Evolutionary conservation across 805 yeast species (phyloP).

Genomic region (Ogataea paradorogensis): DNA sequence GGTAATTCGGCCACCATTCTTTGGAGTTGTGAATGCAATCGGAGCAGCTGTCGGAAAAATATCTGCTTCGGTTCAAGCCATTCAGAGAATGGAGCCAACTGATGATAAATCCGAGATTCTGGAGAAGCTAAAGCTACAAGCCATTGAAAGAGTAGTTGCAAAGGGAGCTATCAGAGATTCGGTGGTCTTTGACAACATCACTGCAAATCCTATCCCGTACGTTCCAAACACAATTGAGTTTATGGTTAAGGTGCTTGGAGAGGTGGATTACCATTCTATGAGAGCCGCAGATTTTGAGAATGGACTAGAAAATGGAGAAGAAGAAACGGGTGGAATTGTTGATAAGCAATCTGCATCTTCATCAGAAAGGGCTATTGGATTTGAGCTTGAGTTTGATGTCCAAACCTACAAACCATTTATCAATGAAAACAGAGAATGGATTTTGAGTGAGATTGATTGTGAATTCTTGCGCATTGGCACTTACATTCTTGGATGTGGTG

Average conservation of each 20-base stretch:
- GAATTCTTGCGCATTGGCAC: conserved; percentile 40
- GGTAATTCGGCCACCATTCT: conserved; percentile 39
- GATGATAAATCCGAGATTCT: conserved; percentile 12
- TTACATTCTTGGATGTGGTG: conserved; percentile 47
- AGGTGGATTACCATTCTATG: conserved; percentile 36
- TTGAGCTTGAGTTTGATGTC: conserved; percentile 24
- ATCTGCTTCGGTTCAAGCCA: conserved; percentile 27
- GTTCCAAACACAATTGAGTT: conserved; percentile 34
- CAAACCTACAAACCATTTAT: conserved; percentile 9
- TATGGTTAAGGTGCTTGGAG: conserved; percentile 40
- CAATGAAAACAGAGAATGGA: conserved; percentile 33
- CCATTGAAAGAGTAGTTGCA: conserved; percentile 17
- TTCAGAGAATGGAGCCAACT: conserved; percentile 6
- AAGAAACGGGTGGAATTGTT: conserved; percentile 11
- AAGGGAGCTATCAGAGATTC: conserved; percentile 34
- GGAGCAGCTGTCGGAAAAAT: conserved; percentile 49
- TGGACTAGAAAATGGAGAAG: conserved; percentile 1
- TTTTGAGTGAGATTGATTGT: conserved; percentile 40
- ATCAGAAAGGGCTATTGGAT: conserved; percentile 11
- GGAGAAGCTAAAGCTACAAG: conserved; percentile 19
- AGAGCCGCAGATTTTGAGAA: not conserved
- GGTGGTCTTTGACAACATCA: conserved; percentile 31
- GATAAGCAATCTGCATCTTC: conserved; percentile 4
- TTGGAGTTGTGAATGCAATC: conserved; percentile 46
- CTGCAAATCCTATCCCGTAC: conserved; percentile 33